A percentile compares a stretch with the other conserved stretches of the same genome.
phyloP scores from a whole-genome alignment of 2,329 filamentous ascomycete species.

The Aspergillus puulaauensis region DNA sequence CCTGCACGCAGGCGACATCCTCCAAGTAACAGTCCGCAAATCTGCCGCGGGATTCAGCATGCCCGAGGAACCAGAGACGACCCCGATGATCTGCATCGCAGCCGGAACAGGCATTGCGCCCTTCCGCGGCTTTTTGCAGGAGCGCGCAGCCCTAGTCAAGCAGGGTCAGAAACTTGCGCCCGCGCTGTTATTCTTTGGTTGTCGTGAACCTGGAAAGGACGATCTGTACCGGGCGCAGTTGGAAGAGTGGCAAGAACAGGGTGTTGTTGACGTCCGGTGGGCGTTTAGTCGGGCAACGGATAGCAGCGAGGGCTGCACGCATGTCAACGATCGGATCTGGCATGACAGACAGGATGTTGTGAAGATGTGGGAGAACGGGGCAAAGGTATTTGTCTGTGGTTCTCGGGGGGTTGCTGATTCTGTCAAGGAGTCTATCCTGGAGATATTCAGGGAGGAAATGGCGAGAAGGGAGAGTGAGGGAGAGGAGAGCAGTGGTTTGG shows the following conservation, averaged over 20 bases:
- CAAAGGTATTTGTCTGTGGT: slow-evolving; percentile 66
- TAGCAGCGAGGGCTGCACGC: slow-evolving; percentile 46
- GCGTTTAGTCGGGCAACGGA: slow-evolving; percentile 57
- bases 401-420: slow-evolving; percentile 53
- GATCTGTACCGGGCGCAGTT: slow-evolving; percentile 38
- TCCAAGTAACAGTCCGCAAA: slow-evolving; percentile 33
- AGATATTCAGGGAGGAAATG: slow-evolving; percentile 24
- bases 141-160: slow-evolving; percentile 50
- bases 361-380: slow-evolving; percentile 48
- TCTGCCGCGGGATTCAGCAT: slow-evolving; percentile 40
- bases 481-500: neutral
- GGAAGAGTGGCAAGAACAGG: slow-evolving; percentile 58
- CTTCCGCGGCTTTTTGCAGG: slow-evolving; percentile 64
- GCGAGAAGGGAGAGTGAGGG: neutral
- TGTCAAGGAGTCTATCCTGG: slow-evolving; percentile 43
- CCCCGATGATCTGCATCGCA: slow-evolving; percentile 41
- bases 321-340: slow-evolving; percentile 55
- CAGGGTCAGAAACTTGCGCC: slow-evolving; percentile 27
- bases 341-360: slow-evolving; percentile 47
- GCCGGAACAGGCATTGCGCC: slow-evolving; percentile 58
- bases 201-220: slow-evolving; percentile 34
- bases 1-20: slow-evolving; percentile 31
- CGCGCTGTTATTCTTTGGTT: slow-evolving; percentile 38
- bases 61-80: slow-evolving; percentile 29
- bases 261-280: slow-evolving; percentile 61